A percentile compares a stretch with the other conserved stretches of the same genome.
These are phyloP conservation scores for Ambrosiella cleistominuta DNA, from an alignment of 2,329 filamentous ascomycete genomes.

Conservation along the genomic window DNA sequence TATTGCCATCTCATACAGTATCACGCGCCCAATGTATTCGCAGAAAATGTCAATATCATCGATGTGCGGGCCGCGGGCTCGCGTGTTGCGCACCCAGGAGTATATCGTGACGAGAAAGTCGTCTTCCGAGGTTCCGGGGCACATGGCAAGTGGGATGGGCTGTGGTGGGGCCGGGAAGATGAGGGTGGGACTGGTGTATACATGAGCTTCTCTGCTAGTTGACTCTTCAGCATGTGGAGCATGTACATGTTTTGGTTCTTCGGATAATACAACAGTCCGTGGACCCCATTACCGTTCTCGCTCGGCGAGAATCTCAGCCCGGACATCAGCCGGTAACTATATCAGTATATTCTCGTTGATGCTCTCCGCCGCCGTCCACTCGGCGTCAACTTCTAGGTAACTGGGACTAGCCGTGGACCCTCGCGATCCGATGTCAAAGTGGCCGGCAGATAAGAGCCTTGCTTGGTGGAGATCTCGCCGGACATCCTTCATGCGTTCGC, in stretches of 20 bases:
- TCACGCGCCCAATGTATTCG: constrained; percentile 54
- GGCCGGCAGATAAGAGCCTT: background rate
- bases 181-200: constrained; percentile 18
- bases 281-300: constrained; percentile 33
- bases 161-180: constrained; percentile 29
- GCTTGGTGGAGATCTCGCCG: constrained; percentile 52
- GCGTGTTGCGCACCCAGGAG: constrained; percentile 57
- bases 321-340: constrained; percentile 66
- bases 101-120: constrained; percentile 60
- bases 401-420: constrained; percentile 5
- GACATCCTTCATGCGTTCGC: constrained; percentile 34
- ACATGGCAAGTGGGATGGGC: constrained; percentile 29
- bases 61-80: constrained; percentile 53
- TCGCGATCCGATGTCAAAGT: background rate
- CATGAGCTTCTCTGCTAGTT: no score
- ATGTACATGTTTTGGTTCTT: constrained; percentile 16
- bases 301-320: constrained; percentile 60
- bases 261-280: constrained; percentile 12
- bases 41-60: constrained; percentile 62
- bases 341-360: constrained; percentile 55
- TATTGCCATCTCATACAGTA: constrained; percentile 60
- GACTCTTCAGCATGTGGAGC: no score
- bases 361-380: constrained; percentile 7
- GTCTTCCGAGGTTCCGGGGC: constrained; percentile 24
- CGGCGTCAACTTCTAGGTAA: background rate